Evolutionary conservation across 1,284 basidiomycete genomes (phyloP), one percentile per base, ranked within the genome.

Genomic region (Pseudozyma tsukubaensis): DNA sequence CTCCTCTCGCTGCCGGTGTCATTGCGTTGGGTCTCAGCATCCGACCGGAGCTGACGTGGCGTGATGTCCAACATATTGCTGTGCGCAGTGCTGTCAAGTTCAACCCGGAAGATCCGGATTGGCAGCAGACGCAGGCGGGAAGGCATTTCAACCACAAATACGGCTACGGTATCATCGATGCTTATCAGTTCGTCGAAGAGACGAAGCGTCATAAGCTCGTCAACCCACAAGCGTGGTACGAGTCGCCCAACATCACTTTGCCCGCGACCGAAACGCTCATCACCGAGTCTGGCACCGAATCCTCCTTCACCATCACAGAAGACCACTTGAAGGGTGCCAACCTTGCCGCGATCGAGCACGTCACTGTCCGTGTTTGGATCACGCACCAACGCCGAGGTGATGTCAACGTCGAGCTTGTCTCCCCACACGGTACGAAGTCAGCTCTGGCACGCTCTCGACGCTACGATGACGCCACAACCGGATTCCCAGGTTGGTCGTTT

Each of bases 71-170:
- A 84, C 90, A 99, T 82, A 88, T 99, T 40, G 91, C 92, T 60
- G 90, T 99, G 37, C 87, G 89, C 65, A 92, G 91, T 1, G 92
- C 93, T 1, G 88, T 90, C 18, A 88, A 89, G 78, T 89, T 98
- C 85, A 98, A 96, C 84, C 88, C 89, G 0, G 90, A 93, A 6
- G 97, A 99, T 82, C 92, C 93, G 0, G 95, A 97, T 85, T 99
- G 97, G 97, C 93, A 97, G 81, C 86, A 85, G 51, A 99, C 92
- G 1, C 90, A 92, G 4, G 87, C 88, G 1, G 94, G 94, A 7
- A 88, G 91, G 45, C 88, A 87, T 47, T 99, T 92, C 86, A 96
- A 94, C 83, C 98, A 99, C 88, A 98, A 98, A 85, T 99, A 96
- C 79, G 97, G 97, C 1, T 99, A 92, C 82, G 97, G 97, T 21